Conservation (phyloP, 106 monocot genomes). For the Amphibolis antarctica region DNA sequence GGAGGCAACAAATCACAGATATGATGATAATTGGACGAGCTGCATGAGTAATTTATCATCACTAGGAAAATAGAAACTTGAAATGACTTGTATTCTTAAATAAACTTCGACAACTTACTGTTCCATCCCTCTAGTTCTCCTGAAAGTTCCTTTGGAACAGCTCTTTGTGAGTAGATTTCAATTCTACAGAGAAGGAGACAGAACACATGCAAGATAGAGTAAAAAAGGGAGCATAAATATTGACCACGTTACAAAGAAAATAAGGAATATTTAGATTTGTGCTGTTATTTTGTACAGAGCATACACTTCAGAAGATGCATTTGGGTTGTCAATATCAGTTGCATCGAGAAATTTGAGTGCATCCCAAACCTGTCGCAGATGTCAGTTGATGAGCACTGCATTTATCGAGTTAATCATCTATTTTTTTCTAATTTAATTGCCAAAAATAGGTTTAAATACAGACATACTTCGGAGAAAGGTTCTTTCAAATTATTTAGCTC, state of each 20-base stretch:
- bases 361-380: constrained; percentile 55
- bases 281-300: background rate
- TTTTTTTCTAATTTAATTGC: no score
- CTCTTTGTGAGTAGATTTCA: constrained; percentile 67
- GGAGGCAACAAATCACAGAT: no score
- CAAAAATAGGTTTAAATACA: background rate
- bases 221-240: background rate
- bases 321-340: constrained; percentile 43
- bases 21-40: no score
- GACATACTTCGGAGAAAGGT: background rate
- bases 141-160: constrained; percentile 53
- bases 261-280: background rate
- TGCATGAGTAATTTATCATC: no score
- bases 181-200: constrained; percentile 32
- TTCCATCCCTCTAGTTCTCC: constrained; percentile 83
- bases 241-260: background rate
- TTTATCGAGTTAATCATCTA: no score
- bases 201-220: background rate
- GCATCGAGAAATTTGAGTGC: constrained; percentile 74
- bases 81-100: background rate
- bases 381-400: background rate
- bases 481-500: background rate
- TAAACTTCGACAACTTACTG: constrained; percentile 30
- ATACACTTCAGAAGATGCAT: constrained; percentile 50
- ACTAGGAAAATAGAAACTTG: no score